Evolutionary conservation across 2,329 filamentous ascomycete species (phyloP), one percentile per base, ranked within the genome.

Genomic region (Cladosporium sp.): DNA sequence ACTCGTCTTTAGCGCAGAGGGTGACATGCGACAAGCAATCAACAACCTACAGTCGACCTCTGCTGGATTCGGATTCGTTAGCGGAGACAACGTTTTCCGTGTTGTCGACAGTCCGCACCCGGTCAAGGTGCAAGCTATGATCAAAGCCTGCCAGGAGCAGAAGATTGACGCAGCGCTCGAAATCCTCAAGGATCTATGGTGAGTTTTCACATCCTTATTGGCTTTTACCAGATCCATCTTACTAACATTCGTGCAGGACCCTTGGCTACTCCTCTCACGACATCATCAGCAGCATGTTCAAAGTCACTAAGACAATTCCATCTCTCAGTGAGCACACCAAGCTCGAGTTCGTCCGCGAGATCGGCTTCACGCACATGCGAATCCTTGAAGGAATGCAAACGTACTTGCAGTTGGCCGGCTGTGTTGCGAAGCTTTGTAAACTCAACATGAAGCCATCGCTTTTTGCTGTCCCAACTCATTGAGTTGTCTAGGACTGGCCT

Each of bases 281-380:
- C 69, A 96, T 99, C 61, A 95, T 99, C 70, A 95, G 88, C 72
- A 99, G 92, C 55, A 99, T 99, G 93, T 97, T 99, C 78, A 85
- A 86, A 64, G 93, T 99, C 54, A 97, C 93, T 40, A 99, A 97
- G 76, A 95, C 90, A 1, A 90, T 97, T 53, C 88, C 89, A 2
- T 89, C 86, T 1, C 74, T 99, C 51, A 93, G 89, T 59, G 93
- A 99, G 72, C 90, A 97, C 69, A 84, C 90, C 13, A 96, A 96
- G 74, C 77, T 99, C 55, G 92, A 97, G 67, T 99, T 97, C 62
- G 95, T 97, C 42, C 54, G 69, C 73, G 93, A 96, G 73, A 99
- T 99, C 70, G 93, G 93, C 47, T 97, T 97, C 70, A 95, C 93
- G 2, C 93, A 99, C 67, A 99, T 99, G 93, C 91, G 95, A 69